Percentiles rank a stretch among this genome's conserved stretches.
phyloP scores from a whole-genome alignment of 1,284 basidiomycete species.

The Melampsora americana region DNA sequence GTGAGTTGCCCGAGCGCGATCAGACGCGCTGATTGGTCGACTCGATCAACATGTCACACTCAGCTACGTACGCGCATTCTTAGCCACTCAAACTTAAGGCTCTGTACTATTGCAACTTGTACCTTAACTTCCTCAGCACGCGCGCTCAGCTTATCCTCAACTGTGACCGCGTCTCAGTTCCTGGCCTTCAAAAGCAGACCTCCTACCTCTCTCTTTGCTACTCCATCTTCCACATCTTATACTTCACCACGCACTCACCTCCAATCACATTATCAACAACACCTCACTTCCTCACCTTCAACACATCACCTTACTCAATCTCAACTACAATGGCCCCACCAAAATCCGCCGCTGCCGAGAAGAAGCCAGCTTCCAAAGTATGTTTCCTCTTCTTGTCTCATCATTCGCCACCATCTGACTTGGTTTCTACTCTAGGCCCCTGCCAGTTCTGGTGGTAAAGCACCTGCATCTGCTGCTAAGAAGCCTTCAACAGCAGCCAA shows the following conservation, averaged over 20 bases:
- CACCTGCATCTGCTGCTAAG: conserved; percentile 60
- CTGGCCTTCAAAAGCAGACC: background rate
- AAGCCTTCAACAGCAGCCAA: conserved; percentile 58
- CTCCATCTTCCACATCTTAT: background rate
- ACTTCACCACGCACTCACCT: background rate
- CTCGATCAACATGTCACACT: background rate
- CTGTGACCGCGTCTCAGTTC: background rate
- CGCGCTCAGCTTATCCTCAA: too few relatives aligned
- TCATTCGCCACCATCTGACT: background rate
- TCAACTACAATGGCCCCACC: conserved; percentile 15
- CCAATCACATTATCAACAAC: background rate
- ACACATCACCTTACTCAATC: background rate
- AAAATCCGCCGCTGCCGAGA: conserved; percentile 43
- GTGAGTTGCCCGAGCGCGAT: background rate
- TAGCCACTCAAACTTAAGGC: background rate
- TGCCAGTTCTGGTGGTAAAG: conserved; percentile 61
- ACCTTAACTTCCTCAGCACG: background rate
- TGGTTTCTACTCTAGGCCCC: conserved; percentile 55
- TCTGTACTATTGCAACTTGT: background rate
- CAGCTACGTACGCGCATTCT: background rate
- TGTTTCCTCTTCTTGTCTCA: background rate
- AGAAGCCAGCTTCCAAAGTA: conserved; percentile 42
- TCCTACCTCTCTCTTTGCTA: background rate
- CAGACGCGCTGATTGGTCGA: background rate
- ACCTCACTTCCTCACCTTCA: background rate